Conservation (phyloP, 192 early-diverging fungal species). For the Fimicolochytrium jonesii region DNA sequence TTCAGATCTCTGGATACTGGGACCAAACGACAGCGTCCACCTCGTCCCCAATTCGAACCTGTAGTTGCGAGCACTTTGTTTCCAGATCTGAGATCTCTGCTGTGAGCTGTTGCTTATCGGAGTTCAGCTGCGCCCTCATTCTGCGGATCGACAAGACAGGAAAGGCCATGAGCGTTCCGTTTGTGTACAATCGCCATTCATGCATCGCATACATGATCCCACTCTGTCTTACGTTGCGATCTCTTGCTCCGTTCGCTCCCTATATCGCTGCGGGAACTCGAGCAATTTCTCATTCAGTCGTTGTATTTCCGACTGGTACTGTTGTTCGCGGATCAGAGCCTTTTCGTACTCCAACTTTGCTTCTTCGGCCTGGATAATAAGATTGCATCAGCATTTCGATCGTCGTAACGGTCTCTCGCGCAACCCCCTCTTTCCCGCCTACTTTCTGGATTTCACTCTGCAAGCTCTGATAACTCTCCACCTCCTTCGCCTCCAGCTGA, state of each 20-base stretch:
- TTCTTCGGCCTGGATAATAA: conserved; percentile 35
- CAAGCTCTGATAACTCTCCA: not conserved
- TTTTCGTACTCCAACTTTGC: conserved; percentile 41
- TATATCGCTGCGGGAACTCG: conserved; percentile 27
- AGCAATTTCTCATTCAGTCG: conserved; percentile 27
- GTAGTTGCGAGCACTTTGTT: conserved; percentile 13
- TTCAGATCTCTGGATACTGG: not conserved
- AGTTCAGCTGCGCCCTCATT: conserved; percentile 27
- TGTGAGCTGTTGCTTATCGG: conserved; percentile 24
- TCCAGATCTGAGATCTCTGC: conserved; percentile 41
- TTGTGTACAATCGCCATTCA: too few species aligned
- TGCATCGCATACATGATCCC: not conserved
- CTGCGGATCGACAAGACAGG: too few species aligned
- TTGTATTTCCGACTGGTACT: conserved; percentile 27
- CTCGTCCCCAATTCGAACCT: conserved; percentile 16
- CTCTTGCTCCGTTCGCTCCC: conserved; percentile 36
- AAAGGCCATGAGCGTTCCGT: too few species aligned
- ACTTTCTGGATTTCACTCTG: conserved; percentile 14
- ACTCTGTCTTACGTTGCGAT: conserved; percentile 19
- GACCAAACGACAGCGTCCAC: not conserved
- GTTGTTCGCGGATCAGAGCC: conserved; percentile 35
- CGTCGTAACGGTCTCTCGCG: too few species aligned
- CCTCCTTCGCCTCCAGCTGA: conserved; percentile 22
- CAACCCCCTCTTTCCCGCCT: too few species aligned
- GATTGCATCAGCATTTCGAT: too few species aligned